Conservation (phyloP, 805 yeast species). For the Lipomyces starkeyi region DNA sequence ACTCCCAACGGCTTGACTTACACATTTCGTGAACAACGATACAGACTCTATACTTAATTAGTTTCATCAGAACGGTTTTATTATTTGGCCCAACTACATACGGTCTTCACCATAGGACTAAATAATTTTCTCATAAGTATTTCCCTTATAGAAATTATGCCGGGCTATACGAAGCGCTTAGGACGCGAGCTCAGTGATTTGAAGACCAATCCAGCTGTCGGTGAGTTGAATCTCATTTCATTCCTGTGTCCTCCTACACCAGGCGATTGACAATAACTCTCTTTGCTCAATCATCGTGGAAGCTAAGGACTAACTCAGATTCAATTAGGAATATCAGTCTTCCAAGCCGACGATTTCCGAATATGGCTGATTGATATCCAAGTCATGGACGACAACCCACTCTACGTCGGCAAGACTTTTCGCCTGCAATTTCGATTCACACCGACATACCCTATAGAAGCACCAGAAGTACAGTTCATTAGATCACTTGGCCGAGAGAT, state of each 20-base stretch:
- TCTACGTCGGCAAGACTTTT: conserved; percentile 50
- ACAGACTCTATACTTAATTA: too few species aligned
- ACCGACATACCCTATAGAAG: conserved; percentile 60
- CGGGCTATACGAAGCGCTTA: conserved; percentile 31
- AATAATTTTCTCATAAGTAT: not conserved
- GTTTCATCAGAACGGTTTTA: too few species aligned
- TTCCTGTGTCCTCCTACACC: not conserved
- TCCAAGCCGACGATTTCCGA: conserved; percentile 46
- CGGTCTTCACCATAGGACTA: too few species aligned
- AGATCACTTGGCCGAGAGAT: conserved; percentile 45
- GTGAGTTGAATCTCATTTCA: conserved; percentile 19
- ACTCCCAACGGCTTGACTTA: too few species aligned
- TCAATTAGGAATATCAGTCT: conserved; percentile 42
- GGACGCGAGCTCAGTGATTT: conserved; percentile 38
- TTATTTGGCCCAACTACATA: too few species aligned
- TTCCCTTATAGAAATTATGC: not conserved
- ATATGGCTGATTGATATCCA: conserved; percentile 50
- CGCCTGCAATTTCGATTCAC: conserved; percentile 54
- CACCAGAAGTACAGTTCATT: conserved; percentile 65
- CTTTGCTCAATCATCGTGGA: not conserved
- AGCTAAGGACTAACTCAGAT: not conserved
- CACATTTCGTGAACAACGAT: too few species aligned
- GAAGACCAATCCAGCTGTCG: conserved; percentile 33
- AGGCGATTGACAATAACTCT: not conserved
- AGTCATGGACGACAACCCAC: conserved; percentile 47